These are phyloP conservation scores for Penicillium hesseltinei DNA, from an alignment of 2,329 filamentous ascomycete species.

Conservation along the genomic window DNA sequence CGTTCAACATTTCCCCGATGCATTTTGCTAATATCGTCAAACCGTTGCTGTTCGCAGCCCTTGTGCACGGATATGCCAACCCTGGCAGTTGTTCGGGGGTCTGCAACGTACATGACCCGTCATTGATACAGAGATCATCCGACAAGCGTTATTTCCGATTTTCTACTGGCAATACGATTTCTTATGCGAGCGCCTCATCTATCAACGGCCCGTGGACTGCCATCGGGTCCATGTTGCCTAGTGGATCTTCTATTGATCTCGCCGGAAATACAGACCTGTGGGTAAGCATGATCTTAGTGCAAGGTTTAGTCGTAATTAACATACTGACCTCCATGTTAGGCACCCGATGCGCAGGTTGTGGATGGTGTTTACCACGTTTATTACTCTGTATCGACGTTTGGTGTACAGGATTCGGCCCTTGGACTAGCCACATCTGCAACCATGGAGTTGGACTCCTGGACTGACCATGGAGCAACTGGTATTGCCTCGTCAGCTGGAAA, in stretches of 20 bases:
- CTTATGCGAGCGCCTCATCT: constrained; percentile 48
- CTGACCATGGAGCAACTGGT: constrained; percentile 34
- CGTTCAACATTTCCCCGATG: constrained; percentile 1
- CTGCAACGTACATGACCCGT: constrained; percentile 48
- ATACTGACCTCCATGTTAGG: constrained; percentile 40
- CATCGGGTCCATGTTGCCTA: constrained; percentile 47
- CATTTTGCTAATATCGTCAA: neutral
- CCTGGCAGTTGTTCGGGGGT: constrained; percentile 33
- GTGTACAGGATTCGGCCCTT: constrained; percentile 61
- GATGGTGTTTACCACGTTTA: constrained; percentile 62
- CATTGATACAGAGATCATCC: constrained; percentile 46
- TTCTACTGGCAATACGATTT: constrained; percentile 52
- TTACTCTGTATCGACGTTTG: constrained; percentile 64
- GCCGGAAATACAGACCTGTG: constrained; percentile 51
- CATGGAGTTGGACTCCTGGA: constrained; percentile 39
- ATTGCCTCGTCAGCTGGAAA: constrained; percentile 41
- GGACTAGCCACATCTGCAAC: constrained; percentile 54
- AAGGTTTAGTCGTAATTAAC: neutral
- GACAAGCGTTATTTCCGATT: constrained; percentile 56
- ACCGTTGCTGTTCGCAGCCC: constrained; percentile 11
- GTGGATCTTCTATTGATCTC: constrained; percentile 48
- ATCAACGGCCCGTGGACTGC: constrained; percentile 54
- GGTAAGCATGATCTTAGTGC: constrained; percentile 34
- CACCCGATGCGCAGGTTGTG: constrained; percentile 62
- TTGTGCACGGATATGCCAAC: constrained; percentile 30